Evolutionary conservation across 768 basidiomycete genomes (phyloP).

Genomic region (Gymnopilus junonius): DNA sequence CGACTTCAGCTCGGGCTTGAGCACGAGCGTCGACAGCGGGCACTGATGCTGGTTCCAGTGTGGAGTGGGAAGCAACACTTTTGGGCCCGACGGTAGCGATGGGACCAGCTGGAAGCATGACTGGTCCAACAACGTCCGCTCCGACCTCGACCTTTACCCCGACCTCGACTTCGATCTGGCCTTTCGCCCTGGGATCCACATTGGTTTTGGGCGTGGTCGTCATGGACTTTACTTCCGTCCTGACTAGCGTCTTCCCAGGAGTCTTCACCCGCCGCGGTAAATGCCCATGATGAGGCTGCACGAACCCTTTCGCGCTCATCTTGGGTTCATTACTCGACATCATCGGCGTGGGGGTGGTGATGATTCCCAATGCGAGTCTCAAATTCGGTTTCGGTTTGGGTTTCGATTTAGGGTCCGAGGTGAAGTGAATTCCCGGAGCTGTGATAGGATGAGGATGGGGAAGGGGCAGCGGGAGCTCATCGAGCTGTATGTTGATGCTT

Average conservation of each 20-base stretch:
- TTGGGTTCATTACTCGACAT: neutral
- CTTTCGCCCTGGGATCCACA: too few species aligned
- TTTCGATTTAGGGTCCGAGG: neutral
- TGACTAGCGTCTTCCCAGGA: neutral
- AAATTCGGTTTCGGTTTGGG: neutral
- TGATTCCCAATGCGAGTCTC: neutral
- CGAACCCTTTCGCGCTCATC: constrained; percentile 27
- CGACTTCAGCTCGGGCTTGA: too few species aligned
- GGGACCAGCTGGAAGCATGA: too few species aligned
- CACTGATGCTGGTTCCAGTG: neutral
- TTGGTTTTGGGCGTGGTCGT: too few species aligned
- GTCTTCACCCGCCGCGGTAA: constrained; percentile 17
- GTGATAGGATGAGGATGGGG: neutral
- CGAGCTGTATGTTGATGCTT: neutral
- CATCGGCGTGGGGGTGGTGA: neutral
- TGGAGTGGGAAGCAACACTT: too few species aligned
- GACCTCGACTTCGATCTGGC: too few species aligned
- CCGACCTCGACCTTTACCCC: too few species aligned
- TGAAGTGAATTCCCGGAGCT: neutral
- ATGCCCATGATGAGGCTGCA: constrained; percentile 24
- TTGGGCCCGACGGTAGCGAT: too few species aligned
- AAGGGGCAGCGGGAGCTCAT: neutral
- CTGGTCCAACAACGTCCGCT: too few species aligned
- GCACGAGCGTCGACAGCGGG: too few species aligned
- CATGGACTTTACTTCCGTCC: constrained; percentile 5